phyloP scores from a whole-genome alignment of 106 monocot species.

The Allium cepa region DNA sequence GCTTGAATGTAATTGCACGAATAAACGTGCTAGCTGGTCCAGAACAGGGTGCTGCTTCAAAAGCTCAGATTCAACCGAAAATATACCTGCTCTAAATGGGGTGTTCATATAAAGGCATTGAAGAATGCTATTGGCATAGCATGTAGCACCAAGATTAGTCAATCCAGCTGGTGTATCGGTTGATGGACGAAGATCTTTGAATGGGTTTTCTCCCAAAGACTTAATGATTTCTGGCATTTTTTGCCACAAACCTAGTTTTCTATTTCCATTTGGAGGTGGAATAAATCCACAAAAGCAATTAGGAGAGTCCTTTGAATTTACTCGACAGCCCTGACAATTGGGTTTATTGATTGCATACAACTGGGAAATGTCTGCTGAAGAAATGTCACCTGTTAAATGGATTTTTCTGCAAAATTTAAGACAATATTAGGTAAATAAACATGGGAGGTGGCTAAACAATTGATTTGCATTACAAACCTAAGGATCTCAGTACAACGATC shows the following conservation, averaged over 20 bases:
- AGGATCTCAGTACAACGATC: constrained; percentile 38
- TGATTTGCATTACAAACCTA: constrained; percentile 25
- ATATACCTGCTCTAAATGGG: constrained; percentile 64
- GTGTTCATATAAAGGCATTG: constrained; percentile 98
- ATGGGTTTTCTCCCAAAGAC: constrained; percentile 72
- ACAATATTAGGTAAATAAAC: background rate
- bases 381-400: constrained; percentile 58
- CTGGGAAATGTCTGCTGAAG: constrained; percentile 45
- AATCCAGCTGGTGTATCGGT: constrained; percentile 78
- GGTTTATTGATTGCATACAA: constrained; percentile 65
- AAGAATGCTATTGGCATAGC: constrained; percentile 99
- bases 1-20: constrained; percentile 87
- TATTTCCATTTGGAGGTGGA: constrained; percentile 55
- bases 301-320: constrained; percentile 76
- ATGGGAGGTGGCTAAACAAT: background rate
- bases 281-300: constrained; percentile 96
- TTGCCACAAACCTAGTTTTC: constrained; percentile 91
- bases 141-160: constrained; percentile 94
- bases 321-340: constrained; percentile 82
- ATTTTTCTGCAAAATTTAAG: constrained; percentile 53
- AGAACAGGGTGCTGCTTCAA: constrained; percentile 71
- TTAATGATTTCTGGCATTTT: constrained; percentile 61
- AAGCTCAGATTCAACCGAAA: constrained; percentile 70
- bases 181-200: constrained; percentile 58
- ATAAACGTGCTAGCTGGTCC: constrained; percentile 75